Conservation (phyloP, 148 eudicot species). For the Diospyros kaki region DNA sequence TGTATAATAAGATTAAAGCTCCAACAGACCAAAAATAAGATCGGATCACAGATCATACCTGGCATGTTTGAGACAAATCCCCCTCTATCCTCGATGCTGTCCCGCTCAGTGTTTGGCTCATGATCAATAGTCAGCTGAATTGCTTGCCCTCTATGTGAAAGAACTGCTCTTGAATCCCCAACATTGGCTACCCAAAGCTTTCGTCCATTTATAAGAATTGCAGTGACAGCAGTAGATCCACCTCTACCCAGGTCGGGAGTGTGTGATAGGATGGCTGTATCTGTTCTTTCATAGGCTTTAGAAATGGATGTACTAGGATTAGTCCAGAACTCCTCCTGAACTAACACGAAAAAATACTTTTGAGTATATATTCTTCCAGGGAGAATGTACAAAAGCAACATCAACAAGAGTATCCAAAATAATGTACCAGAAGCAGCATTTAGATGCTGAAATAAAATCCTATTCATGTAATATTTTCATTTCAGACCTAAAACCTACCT, state of each 20-base stretch:
- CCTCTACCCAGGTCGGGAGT: slow-evolving; percentile 75
- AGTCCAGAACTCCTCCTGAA: slow-evolving; percentile 68
- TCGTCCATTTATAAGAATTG: slow-evolving; percentile 59
- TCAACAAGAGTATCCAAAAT: background rate
- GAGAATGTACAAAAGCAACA: background rate
- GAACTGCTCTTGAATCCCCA: slow-evolving; percentile 81
- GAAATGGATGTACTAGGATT: slow-evolving; percentile 46
- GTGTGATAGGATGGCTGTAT: slow-evolving; percentile 59
- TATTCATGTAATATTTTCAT: background rate
- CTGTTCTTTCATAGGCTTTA: slow-evolving; percentile 73
- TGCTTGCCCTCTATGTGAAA: slow-evolving; percentile 58
- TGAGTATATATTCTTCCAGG: background rate
- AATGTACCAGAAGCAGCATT: background rate
- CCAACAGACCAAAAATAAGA: background rate
- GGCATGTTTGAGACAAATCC: background rate
- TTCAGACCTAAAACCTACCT: slow-evolving; percentile 34
- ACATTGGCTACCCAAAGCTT: slow-evolving; percentile 67
- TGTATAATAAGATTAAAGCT: too few relatives aligned
- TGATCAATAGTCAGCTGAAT: slow-evolving; percentile 68
- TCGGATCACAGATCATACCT: background rate
- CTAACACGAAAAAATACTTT: background rate
- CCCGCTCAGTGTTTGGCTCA: slow-evolving; percentile 70
- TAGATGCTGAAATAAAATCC: background rate
- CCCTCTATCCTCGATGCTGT: slow-evolving; percentile 26
- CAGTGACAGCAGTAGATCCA: slow-evolving; percentile 84